Conservation (phyloP, 2,329 filamentous ascomycete genomes). For the Fusarium beomiforme region DNA sequence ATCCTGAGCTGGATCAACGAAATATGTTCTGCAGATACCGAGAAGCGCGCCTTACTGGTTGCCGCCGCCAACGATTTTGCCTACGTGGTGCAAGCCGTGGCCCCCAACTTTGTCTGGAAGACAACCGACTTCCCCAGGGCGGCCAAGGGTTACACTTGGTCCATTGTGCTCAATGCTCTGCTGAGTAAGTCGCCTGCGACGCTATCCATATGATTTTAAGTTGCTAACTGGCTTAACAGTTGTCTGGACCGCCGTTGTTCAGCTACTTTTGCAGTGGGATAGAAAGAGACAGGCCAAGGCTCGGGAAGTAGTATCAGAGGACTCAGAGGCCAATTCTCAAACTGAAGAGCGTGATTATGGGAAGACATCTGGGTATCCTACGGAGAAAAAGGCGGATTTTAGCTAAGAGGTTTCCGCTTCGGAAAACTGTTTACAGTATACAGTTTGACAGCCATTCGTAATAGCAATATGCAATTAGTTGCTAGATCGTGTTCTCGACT, state of each 20-base stretch:
- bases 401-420: background rate
- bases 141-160: background rate
- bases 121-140: background rate
- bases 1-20: constrained; percentile 40
- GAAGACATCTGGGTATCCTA: rapidly evolving
- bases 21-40: constrained; percentile 33
- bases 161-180: background rate
- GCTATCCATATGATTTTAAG: rapidly evolving
- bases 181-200: background rate
- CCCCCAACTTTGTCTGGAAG: constrained; percentile 8
- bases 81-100: constrained; percentile 33
- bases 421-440: no score
- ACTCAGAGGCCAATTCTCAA: background rate
- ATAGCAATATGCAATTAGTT: background rate
- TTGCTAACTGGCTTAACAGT: background rate
- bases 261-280: background rate
- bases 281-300: background rate
- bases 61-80: constrained; percentile 15
- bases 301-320: background rate
- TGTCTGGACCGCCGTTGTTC: background rate
- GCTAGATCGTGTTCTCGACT: no score
- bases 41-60: constrained; percentile 34
- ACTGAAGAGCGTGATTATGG: background rate
- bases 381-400: background rate
- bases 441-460: no score